These are phyloP conservation scores for Penicillium crustosum DNA, from an alignment of 2,329 filamentous ascomycete species.

Conservation along the genomic window DNA sequence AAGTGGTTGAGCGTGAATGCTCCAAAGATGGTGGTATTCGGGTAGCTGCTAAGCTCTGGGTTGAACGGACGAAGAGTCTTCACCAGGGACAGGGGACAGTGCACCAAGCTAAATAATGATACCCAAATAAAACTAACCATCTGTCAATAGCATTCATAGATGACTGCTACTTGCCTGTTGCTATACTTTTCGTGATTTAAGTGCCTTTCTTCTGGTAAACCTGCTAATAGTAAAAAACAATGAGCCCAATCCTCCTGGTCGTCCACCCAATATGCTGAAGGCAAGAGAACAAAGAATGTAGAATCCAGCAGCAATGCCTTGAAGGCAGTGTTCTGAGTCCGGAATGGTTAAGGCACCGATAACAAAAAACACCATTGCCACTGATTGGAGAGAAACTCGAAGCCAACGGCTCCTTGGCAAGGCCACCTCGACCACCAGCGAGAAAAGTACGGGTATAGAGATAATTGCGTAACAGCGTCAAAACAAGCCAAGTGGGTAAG, in stretches of 20 bases:
- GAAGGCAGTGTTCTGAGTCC: no score
- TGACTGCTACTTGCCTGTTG: background rate
- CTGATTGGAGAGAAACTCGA: no score
- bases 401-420: no score
- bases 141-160: background rate
- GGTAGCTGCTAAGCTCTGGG: constrained; percentile 51
- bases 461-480: no score
- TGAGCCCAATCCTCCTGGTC: background rate
- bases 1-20: constrained; percentile 60
- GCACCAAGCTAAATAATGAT: constrained; percentile 15
- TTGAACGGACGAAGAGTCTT: constrained; percentile 52
- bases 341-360: no score
- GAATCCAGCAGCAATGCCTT: no score
- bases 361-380: no score
- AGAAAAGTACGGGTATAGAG: no score
- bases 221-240: background rate
- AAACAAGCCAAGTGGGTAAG: no score
- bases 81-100: constrained; percentile 48
- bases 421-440: no score
- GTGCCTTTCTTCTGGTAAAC: background rate
- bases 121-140: background rate
- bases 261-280: background rate
- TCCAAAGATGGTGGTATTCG: constrained; percentile 46
- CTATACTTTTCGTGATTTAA: background rate
- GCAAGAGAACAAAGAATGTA: background rate